Evolutionary conservation across 768 basidiomycete species (phyloP).

Genomic region (Boletus vinaceobasis): DNA sequence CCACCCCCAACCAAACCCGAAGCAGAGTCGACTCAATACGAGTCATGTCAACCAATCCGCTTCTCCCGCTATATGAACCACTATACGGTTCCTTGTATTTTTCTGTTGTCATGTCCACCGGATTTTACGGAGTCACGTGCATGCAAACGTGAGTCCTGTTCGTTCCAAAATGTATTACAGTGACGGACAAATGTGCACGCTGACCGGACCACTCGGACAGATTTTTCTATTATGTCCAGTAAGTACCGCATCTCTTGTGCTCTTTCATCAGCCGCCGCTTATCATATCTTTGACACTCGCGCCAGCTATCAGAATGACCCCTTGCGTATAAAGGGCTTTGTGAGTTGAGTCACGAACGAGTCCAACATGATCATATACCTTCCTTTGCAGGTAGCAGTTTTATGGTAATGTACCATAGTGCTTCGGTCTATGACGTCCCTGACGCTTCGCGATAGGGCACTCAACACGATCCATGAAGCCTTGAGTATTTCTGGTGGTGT

Average conservation of each 20-base stretch:
- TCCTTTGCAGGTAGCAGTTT: constrained; percentile 1
- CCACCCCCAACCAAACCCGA: no score
- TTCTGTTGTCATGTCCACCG: background rate
- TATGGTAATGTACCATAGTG: constrained; percentile 2
- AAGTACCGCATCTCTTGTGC: background rate
- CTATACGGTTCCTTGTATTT: constrained; percentile 2
- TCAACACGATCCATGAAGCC: constrained; percentile 11
- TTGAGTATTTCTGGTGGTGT: constrained; percentile 6
- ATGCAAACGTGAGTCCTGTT: constrained; percentile 9
- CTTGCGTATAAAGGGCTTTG: background rate
- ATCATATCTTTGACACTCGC: no score
- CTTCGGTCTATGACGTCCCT: background rate
- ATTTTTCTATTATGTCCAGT: constrained; percentile 11
- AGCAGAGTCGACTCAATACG: no score
- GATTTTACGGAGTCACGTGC: constrained; percentile 6
- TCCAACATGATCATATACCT: background rate
- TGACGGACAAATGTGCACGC: background rate
- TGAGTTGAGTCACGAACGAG: background rate
- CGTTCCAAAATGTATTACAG: background rate
- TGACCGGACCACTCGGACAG: background rate
- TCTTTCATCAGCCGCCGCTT: background rate
- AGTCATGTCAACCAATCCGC: background rate
- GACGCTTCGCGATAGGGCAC: background rate
- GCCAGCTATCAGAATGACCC: constrained; percentile 10
- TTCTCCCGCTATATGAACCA: background rate